Evolutionary conservation across 306 rosid genomes (phyloP).

Genomic region (Benincasa hispida): DNA sequence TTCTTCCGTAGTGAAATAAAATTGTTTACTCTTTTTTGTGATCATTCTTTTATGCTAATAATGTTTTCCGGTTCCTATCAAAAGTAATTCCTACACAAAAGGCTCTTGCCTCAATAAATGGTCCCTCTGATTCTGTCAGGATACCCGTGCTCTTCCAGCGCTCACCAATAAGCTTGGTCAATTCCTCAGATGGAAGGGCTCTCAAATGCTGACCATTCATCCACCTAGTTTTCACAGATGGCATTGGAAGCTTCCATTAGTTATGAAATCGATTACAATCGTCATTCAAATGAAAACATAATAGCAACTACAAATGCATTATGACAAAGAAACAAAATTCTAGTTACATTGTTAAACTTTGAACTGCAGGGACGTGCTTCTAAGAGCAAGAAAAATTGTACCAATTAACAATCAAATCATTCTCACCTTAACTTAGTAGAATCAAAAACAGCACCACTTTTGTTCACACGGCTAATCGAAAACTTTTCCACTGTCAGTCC

Average conservation of each 20-base stretch:
- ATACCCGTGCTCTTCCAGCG: conserved; percentile 61
- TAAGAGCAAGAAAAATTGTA: neutral
- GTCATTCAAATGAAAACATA: neutral
- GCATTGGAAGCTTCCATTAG: neutral
- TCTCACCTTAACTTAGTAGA: conserved; percentile 59
- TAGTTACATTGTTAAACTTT: neutral
- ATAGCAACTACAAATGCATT: neutral
- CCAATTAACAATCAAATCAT: neutral
- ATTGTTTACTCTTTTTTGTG: neutral
- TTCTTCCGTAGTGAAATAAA: neutral
- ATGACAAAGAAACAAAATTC: neutral
- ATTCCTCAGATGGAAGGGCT: conserved; percentile 53
- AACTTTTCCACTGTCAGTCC: conserved; percentile 65
- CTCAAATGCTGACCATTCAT: conserved; percentile 95
- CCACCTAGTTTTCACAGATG: conserved; percentile 39
- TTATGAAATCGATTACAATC: neutral
- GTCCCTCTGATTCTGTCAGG: conserved; percentile 46
- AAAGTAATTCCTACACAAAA: neutral
- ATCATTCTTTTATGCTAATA: neutral
- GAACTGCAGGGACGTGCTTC: neutral
- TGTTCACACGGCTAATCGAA: conserved; percentile 73
- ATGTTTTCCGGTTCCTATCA: neutral
- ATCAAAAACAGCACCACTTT: conserved; percentile 91
- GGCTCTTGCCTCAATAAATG: conserved; percentile 61
- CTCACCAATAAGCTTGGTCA: conserved; percentile 57